Conservation (phyloP, 306 rosid species). For the Citrullus mucosospermus region DNA sequence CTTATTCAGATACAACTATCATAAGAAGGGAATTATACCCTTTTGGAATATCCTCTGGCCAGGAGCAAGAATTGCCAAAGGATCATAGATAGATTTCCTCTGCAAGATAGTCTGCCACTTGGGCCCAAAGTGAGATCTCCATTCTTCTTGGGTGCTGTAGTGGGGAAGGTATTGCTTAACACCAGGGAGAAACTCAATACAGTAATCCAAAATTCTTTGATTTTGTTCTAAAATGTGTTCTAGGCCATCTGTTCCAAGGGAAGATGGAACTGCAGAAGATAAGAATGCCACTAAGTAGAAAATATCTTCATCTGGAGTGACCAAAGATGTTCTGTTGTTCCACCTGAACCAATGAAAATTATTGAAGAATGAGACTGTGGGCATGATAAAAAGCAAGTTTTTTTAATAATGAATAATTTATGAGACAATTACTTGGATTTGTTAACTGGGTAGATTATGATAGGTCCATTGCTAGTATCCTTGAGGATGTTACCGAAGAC, state of each 20-base stretch:
- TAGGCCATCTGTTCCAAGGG: constrained; percentile 46
- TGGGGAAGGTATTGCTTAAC: constrained; percentile 82
- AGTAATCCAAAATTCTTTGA: constrained; percentile 49
- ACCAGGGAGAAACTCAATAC: constrained; percentile 29
- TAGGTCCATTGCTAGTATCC: constrained; percentile 68
- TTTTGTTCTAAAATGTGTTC: constrained; percentile 52
- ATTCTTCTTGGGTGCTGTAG: constrained; percentile 55
- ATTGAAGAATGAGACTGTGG: background rate
- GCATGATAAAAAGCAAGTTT: background rate
- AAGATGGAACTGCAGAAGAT: constrained; percentile 62
- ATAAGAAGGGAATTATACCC: constrained; percentile 26
- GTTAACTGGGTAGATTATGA: constrained; percentile 83
- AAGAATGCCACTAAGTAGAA: constrained; percentile 71
- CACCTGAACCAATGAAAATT: constrained; percentile 37
- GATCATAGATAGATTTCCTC: constrained; percentile 72
- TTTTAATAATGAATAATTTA: background rate
- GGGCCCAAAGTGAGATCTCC: constrained; percentile 74
- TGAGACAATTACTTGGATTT: constrained; percentile 48
- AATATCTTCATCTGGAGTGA: constrained; percentile 83
- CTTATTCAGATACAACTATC: background rate
- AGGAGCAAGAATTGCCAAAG: constrained; percentile 82
- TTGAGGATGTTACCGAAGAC: constrained; percentile 69
- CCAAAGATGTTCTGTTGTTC: constrained; percentile 64
- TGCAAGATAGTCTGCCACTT: constrained; percentile 43
- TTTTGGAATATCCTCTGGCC: constrained; percentile 85